Evolutionary conservation across 139 green algal species (phyloP).

Genomic region (Tetraselmis striata): DNA sequence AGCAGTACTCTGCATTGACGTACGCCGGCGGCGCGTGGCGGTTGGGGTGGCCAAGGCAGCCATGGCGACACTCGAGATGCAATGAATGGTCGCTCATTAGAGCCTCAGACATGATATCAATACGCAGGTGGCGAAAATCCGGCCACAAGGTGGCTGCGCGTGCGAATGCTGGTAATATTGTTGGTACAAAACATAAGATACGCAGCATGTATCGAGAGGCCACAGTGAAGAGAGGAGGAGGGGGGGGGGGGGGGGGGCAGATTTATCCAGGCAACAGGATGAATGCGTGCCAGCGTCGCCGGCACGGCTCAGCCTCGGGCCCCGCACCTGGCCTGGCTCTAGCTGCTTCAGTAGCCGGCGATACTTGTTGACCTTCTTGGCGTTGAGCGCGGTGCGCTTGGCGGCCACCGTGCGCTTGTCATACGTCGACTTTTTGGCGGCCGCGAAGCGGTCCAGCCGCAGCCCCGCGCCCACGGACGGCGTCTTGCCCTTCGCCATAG

Average conservation of each 20-base stretch:
- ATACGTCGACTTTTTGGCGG: constrained; percentile 14
- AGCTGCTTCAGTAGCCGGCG: constrained; percentile 2
- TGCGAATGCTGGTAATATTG: background rate
- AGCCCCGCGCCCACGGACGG: background rate
- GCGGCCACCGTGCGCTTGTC: constrained; percentile 9
- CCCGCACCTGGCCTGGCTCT: too few species aligned
- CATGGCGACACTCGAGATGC: too few species aligned
- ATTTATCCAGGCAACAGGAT: too few species aligned
- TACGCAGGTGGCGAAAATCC: too few species aligned
- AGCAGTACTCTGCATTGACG: too few species aligned
- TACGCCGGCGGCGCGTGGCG: too few species aligned
- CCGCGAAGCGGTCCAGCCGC: constrained; percentile 5
- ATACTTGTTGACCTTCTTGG: constrained; percentile 10
- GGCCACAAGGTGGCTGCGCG: too few species aligned
- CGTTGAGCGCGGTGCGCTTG: background rate
- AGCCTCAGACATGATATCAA: too few species aligned
- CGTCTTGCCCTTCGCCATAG: background rate
- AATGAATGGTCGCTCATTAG: too few species aligned
- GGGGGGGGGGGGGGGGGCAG: too few species aligned
- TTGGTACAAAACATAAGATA: background rate
- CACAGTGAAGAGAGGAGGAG: too few species aligned
- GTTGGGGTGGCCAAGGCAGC: too few species aligned
- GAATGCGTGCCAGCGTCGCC: background rate
- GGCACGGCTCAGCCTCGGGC: background rate
- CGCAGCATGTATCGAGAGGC: background rate